Evolutionary conservation across 106 monocot species (phyloP).

Genomic region (Agapanthus africanus): DNA sequence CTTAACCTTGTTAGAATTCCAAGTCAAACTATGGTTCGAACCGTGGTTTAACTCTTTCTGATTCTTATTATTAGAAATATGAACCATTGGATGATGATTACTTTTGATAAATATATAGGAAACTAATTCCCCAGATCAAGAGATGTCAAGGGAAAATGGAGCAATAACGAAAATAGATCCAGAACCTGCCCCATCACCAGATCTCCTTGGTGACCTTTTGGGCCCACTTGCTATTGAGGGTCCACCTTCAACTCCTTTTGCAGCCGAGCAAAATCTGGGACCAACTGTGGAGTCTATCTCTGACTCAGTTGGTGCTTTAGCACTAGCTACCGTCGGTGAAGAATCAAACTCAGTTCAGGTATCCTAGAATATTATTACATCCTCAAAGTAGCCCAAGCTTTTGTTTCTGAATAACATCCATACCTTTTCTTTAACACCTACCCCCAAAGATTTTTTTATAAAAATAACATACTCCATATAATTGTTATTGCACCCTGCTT

Average conservation of each 20-base stretch:
- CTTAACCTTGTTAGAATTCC: constrained; percentile 67
- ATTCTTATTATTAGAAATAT: background rate
- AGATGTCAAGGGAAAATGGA: constrained; percentile 46
- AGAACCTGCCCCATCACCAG: constrained; percentile 43
- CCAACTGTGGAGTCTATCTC: constrained; percentile 31
- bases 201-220: constrained; percentile 88
- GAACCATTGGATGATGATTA: background rate
- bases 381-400: background rate
- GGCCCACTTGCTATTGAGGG: constrained; percentile 88
- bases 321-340: constrained; percentile 60
- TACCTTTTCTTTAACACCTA: constrained; percentile 1
- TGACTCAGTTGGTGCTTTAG: constrained; percentile 50
- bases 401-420: background rate
- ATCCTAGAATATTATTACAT: constrained; percentile 5
- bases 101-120: constrained; percentile 40
- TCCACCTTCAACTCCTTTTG: constrained; percentile 34
- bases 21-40: constrained; percentile 61
- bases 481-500: background rate
- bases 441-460: too few species aligned
- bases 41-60: background rate
- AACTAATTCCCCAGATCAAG: constrained; percentile 33
- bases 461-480: background rate
- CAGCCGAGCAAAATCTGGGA: constrained; percentile 28
- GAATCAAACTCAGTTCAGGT: constrained; percentile 84
- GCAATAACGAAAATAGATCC: constrained; percentile 37